Evolutionary conservation across 768 basidiomycete species (phyloP).

Genomic region (Naganishia friedmannii): DNA sequence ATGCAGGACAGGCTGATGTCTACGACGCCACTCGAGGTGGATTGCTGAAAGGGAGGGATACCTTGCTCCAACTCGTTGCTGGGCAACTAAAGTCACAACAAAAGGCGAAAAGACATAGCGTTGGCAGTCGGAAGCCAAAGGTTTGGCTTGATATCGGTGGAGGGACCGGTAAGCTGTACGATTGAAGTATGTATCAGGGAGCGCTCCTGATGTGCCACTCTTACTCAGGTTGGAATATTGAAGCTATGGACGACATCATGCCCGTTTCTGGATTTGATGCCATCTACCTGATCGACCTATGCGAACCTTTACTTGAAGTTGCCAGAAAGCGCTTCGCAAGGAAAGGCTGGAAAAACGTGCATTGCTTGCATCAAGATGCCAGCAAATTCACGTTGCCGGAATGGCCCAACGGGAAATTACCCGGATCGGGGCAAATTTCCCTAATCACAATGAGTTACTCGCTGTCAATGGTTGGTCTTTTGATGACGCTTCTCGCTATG

Average conservation of each 20-base stretch:
- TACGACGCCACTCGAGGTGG: constrained; percentile 67
- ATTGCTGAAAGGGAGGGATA: constrained; percentile 67
- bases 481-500: not conserved
- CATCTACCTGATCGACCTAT: constrained; percentile 70
- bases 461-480: constrained; percentile 52
- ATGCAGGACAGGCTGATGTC: constrained; percentile 66
- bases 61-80: constrained; percentile 68
- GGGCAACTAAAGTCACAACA: constrained; percentile 60
- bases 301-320: constrained; percentile 67
- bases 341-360: constrained; percentile 71
- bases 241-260: constrained; percentile 59
- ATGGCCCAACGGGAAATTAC: constrained; percentile 56
- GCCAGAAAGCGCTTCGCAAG: constrained; percentile 66
- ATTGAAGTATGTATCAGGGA: not conserved
- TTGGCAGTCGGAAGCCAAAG: constrained; percentile 54
- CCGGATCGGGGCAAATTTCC: constrained; percentile 25
- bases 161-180: constrained; percentile 57
- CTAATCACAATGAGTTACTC: constrained; percentile 57
- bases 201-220: not conserved
- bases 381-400: constrained; percentile 65
- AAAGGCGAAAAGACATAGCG: constrained; percentile 9
- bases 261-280: constrained; percentile 64
- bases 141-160: constrained; percentile 79
- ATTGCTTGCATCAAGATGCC: constrained; percentile 70
- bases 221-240: constrained; percentile 63